Percentiles rank a stretch among this genome's conserved stretches.
Conservation (phyloP, 2,329 filamentous ascomycete species). For the Botrytis tulipae region DNA sequence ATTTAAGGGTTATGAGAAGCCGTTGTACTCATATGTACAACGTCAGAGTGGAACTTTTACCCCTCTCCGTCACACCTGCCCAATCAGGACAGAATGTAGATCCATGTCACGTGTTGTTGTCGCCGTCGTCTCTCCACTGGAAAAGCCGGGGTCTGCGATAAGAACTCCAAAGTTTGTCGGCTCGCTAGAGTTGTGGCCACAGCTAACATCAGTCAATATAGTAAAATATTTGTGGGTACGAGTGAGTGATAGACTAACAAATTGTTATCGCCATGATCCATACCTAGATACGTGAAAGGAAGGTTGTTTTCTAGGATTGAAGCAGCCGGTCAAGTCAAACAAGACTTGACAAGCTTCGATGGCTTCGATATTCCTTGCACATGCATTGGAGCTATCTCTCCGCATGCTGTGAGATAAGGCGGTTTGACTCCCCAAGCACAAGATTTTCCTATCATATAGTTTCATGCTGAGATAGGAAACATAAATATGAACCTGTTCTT, state of each 20-base stretch:
- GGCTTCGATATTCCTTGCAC: background rate
- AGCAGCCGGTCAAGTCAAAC: background rate
- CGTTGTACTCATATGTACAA: background rate
- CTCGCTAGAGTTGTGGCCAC: background rate
- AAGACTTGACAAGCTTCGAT: slow-evolving; percentile 12
- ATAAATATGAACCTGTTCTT: background rate
- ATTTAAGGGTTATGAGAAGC: background rate
- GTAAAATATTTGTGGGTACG: background rate
- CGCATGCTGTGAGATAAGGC: slow-evolving; percentile 9
- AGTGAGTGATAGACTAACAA: background rate
- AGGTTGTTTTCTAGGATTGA: background rate
- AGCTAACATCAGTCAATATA: background rate
- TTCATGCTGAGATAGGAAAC: background rate
- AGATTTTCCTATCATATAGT: background rate
- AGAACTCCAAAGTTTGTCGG: background rate
- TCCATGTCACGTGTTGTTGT: background rate
- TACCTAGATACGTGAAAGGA: background rate
- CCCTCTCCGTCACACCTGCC: slow-evolving; percentile 15
- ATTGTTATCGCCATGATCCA: background rate
- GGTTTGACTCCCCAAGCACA: background rate
- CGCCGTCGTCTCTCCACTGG: background rate
- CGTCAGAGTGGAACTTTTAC: background rate
- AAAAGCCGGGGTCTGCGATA: background rate
- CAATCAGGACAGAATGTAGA: background rate
- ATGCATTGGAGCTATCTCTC: background rate